phyloP scores from a whole-genome alignment of 2,329 filamentous ascomycete genomes.

The Aspergillus sp. region DNA sequence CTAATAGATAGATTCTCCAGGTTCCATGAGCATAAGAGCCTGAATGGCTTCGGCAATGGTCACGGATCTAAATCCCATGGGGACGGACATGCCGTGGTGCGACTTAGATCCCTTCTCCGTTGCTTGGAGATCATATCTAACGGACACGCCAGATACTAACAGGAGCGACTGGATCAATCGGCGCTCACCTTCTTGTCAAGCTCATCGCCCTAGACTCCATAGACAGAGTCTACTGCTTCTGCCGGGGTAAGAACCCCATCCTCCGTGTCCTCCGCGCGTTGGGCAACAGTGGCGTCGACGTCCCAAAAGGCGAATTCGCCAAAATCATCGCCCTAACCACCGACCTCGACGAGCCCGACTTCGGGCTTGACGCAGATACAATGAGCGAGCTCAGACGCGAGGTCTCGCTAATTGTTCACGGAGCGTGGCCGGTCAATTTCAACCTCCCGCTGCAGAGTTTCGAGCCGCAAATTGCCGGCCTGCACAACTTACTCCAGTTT shows the following conservation, averaged over 20 bases:
- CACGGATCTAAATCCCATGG: constrained; percentile 15
- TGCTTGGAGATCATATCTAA: too few species aligned
- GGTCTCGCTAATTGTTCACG: constrained; percentile 50
- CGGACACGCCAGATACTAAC: constrained; percentile 34
- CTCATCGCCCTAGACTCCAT: constrained; percentile 29
- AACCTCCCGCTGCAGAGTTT: constrained; percentile 48
- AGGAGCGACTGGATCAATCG: constrained; percentile 38
- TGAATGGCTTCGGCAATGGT: too few species aligned
- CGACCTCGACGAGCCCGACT: constrained; percentile 36
- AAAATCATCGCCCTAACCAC: constrained; percentile 42
- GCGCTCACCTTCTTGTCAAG: constrained; percentile 31
- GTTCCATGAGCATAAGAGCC: constrained; percentile 27
- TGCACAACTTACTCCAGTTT: constrained; percentile 36
- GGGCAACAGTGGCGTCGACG: constrained; percentile 9
- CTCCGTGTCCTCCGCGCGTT: constrained; percentile 16
- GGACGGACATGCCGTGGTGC: constrained; percentile 13
- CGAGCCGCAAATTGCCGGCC: constrained; percentile 41
- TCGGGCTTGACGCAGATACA: constrained; percentile 39
- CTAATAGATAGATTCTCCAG: constrained; percentile 40
- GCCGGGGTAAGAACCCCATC: constrained; percentile 16
- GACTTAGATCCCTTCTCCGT: too few species aligned
- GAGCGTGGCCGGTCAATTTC: constrained; percentile 60
- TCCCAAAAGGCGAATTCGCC: too few species aligned
- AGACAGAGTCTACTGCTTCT: constrained; percentile 30
- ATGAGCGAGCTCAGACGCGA: constrained; percentile 36